Conservation (phyloP, 2,329 filamentous ascomycete genomes). For the Penicillium sp. region DNA sequence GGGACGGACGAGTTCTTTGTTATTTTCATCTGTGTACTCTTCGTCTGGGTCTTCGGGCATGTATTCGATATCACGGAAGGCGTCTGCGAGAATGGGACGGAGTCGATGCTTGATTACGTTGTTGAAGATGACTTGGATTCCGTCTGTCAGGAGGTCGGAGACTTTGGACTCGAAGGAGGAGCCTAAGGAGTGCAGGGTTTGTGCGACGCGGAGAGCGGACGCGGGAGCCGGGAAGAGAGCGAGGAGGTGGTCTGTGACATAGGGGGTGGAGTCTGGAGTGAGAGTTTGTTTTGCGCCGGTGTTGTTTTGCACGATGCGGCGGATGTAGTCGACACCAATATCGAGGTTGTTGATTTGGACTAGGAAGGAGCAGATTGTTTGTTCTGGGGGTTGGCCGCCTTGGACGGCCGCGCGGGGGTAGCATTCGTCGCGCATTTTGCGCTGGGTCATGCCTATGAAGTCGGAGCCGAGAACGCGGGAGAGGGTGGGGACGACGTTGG, state of each 20-base stretch:
- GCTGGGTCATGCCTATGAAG: constrained; percentile 94
- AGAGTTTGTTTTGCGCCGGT: constrained; percentile 44
- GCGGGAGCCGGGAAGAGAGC: constrained; percentile 77
- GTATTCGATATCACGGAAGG: constrained; percentile 92
- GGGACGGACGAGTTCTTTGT: constrained; percentile 66
- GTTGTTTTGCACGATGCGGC: constrained; percentile 74
- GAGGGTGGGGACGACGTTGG: constrained; percentile 73
- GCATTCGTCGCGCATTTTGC: constrained; percentile 94
- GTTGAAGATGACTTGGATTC: constrained; percentile 79
- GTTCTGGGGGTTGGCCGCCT: constrained; percentile 80
- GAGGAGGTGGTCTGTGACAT: constrained; percentile 44
- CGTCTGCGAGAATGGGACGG: constrained; percentile 78
- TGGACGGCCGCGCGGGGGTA: constrained; percentile 79
- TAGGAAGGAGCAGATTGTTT: constrained; percentile 83
- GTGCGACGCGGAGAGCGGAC: constrained; percentile 68
- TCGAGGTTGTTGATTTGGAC: constrained; percentile 96
- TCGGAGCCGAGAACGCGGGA: constrained; percentile 79
- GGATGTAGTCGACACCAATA: constrained; percentile 84
- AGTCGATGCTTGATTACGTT: constrained; percentile 83
- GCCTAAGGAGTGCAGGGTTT: constrained; percentile 67
- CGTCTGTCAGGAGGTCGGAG: constrained; percentile 77
- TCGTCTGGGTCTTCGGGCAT: constrained; percentile 55
- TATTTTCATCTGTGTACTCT: constrained; percentile 41
- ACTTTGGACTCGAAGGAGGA: constrained; percentile 73
- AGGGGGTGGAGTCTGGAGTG: constrained; percentile 5